Evolutionary conservation across 805 yeast species (phyloP).

Genomic region (Wilhelminamyces savonicus): DNA sequence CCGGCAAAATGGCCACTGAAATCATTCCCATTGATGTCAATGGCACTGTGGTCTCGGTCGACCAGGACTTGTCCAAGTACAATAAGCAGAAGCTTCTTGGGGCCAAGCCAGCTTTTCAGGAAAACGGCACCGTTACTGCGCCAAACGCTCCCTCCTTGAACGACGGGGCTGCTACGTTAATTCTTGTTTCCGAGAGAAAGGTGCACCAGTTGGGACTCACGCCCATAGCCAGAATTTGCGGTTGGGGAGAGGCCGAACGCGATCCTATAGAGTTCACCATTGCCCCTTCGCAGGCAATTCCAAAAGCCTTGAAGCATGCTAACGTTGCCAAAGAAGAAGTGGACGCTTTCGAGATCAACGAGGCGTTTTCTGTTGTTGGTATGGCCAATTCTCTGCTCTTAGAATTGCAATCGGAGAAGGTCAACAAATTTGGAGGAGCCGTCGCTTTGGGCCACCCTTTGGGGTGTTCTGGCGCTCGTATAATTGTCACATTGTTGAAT

Average conservation of each 20-base stretch:
- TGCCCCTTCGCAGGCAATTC: neutral
- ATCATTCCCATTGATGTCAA: neutral
- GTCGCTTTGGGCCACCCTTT: constrained; percentile 94
- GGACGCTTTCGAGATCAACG: constrained; percentile 1
- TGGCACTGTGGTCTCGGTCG: too few relatives aligned
- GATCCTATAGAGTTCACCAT: constrained; percentile 1
- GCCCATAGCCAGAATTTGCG: neutral
- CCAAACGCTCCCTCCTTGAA: neutral
- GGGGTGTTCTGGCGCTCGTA: constrained; percentile 95
- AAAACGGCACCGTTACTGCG: constrained; percentile 1
- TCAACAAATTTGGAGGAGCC: constrained; percentile 92
- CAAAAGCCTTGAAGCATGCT: constrained; percentile 1
- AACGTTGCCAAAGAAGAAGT: neutral
- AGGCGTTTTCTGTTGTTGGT: constrained; percentile 1
- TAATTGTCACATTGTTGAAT: constrained; percentile 77
- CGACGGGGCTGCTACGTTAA: neutral
- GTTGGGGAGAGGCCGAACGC: constrained; percentile 1
- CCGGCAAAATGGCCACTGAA: neutral
- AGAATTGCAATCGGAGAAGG: too few relatives aligned
- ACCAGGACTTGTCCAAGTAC: neutral
- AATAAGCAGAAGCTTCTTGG: neutral
- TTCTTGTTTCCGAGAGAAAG: neutral
- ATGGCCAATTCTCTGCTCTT: too few relatives aligned
- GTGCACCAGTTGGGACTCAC: neutral
- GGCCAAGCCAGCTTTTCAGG: neutral